Evolutionary conservation across 805 yeast species (phyloP).

Genomic region (Cyberlindnera americana): DNA sequence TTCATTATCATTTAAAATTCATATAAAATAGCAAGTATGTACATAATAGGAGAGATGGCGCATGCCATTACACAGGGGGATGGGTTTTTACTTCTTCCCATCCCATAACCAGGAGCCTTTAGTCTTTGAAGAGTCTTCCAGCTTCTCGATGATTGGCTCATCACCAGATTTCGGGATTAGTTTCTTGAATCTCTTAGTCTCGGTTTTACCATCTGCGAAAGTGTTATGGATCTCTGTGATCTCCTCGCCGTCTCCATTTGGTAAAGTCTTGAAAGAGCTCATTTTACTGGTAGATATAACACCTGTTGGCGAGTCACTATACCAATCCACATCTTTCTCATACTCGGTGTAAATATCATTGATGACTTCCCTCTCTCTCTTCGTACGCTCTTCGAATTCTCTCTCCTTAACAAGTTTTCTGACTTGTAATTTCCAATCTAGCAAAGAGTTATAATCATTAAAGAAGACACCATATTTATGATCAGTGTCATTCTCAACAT

Average conservation of each 20-base stretch:
- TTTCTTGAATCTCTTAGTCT: constrained; percentile 36
- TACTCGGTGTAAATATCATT: constrained; percentile 10
- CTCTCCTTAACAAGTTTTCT: constrained; percentile 40
- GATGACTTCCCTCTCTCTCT: constrained; percentile 16
- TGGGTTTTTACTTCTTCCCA: too few species aligned
- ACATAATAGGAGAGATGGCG: too few species aligned
- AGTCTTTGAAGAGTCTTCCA: constrained; percentile 1
- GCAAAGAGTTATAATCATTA: constrained; percentile 56
- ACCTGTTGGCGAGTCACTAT: constrained; percentile 1
- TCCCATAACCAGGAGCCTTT: constrained; percentile 24
- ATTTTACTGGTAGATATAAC: constrained; percentile 23
- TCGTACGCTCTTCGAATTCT: constrained; percentile 23
- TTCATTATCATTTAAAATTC: too few species aligned
- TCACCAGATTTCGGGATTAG: constrained; percentile 36
- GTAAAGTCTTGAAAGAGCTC: constrained; percentile 34
- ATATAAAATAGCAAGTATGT: too few species aligned
- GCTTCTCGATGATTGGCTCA: constrained; percentile 29
- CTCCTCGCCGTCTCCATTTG: constrained; percentile 43
- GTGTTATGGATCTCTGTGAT: constrained; percentile 34
- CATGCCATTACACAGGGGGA: too few species aligned
- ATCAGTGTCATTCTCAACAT: constrained; percentile 41
- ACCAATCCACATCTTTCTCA: constrained; percentile 12
- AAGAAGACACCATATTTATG: constrained; percentile 60
- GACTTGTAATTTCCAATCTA: constrained; percentile 67
- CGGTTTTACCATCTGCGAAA: constrained; percentile 41